Evolutionary conservation across 306 rosid species (phyloP), one percentile per base, ranked within the genome.

Genomic region (Astragalus membranaceus): DNA sequence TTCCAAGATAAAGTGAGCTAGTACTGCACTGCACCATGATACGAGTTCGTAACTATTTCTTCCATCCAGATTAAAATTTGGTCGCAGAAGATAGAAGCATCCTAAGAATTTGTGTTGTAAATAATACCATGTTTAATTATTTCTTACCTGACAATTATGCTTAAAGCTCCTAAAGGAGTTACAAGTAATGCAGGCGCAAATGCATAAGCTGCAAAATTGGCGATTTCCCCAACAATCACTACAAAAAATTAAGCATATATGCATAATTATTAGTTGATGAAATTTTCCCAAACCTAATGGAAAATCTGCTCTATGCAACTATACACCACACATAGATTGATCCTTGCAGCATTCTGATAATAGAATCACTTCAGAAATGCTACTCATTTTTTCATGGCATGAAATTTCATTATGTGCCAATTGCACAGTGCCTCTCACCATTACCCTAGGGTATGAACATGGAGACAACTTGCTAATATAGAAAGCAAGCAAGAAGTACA

Each of bases 181-280:
- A 94, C 97, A 43, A 94, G 96, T 62, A 94, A 59, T 10, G 99
- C 97, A 12, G 97, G 99, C 35, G 99, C 97, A 87, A 81, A 94
- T 70, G 97, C 96, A 80, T 94, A 91, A 41, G 99, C 99, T 37
- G 96, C 95, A 67, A 94, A 94, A 79, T 94, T 94, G 20, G 99
- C 97, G 56, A 91, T 76, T 85, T 94, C 99, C 66, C 99, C 97
- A 59, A 85, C 73, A 50, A 94, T 82, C 98, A 94, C 97, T 91
- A n/a, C 60, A 66, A 29, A 71, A 44, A 59, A 14, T 23, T 26
- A 67, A 56, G 43, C 72, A 72, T 66, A 46, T 32, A 64, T 10
- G 65, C 30, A 66, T 37, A 66, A 47, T 67, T 14, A 47, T 67
- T 14, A 74, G 51, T 56, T n/a, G 33, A 14, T 63, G 46, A 7